Conservation (phyloP, 2,329 filamentous ascomycete genomes). For the Alternaria sp. region DNA sequence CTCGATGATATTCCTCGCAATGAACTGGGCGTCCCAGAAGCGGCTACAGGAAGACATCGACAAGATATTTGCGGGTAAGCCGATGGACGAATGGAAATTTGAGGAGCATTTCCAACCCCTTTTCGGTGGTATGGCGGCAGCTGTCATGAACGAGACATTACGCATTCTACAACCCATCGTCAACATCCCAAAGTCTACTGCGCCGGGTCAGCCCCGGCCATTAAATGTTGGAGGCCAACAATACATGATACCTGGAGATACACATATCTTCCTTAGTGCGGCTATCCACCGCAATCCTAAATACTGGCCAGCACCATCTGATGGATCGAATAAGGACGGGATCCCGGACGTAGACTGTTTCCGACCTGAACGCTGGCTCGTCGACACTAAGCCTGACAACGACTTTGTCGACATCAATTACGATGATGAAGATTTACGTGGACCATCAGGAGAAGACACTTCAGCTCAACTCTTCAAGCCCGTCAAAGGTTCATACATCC, state of each 20-base stretch:
- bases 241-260: constrained; percentile 65
- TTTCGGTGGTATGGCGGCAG: constrained; percentile 74
- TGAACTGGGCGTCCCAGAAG: constrained; percentile 69
- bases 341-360: constrained; percentile 69
- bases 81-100: constrained; percentile 73
- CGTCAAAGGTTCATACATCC: constrained; percentile 61
- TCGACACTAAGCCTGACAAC: constrained; percentile 34
- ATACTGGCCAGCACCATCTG: constrained; percentile 69
- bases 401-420: constrained; percentile 50
- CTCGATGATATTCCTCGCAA: constrained; percentile 71
- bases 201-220: constrained; percentile 58
- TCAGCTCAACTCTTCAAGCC: constrained; percentile 65
- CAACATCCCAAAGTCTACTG: constrained; percentile 72
- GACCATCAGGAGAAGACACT: constrained; percentile 68
- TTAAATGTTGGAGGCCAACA: constrained; percentile 67
- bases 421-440: constrained; percentile 64
- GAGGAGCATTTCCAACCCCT: constrained; percentile 71
- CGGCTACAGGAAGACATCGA: constrained; percentile 75
- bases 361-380: constrained; percentile 76
- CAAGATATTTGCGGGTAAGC: constrained; percentile 65
- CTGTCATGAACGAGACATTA: constrained; percentile 79
- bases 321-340: constrained; percentile 35
- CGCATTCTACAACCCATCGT: constrained; percentile 75
- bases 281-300: constrained; percentile 73
- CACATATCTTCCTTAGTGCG: constrained; percentile 63